Base-by-base conservation (phyloP, 345 rosid genomes). In the Salix udensis region DNA sequence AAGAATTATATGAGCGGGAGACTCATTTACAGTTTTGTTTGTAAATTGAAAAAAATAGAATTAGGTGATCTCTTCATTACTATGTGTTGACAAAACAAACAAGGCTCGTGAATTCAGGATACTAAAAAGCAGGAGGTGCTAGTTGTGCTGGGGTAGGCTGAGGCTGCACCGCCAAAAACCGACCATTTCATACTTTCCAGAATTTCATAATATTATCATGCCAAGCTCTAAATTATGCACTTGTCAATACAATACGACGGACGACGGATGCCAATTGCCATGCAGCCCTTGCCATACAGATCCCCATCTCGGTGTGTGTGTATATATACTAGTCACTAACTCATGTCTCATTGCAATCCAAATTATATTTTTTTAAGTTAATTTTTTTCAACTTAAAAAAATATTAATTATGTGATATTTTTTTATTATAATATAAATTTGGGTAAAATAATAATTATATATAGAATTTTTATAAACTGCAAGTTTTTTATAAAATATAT, bases 161-260 rank as follows among this genome's bases (percentile, higher is more conserved):
- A 39, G 76, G 74, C 77, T 73, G 80, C 83, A 79, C 78, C 80
- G 78, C 78, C 82, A 11, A 30, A 40, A 80, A 65, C 70, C 79
- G 81, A 60, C 79, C 53, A n/a, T 31, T 30, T 14, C 73, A 23
- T 10, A 18, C 67, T 67, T 78, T 77, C 68, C 50, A 8, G 44
- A 53, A 50, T 62, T 16, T 19, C 74, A 5, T 53, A 70, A 74
- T 76, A 74, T 76, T 30, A 76, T 70, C 39, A 58, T 58, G 19
- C 71, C 71, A 76, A 6, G 11, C 24, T 53, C 60, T 53, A 53
- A 53, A 53, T 7, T 2, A 21, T 64, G 67, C 15, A 18, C 36
- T 64, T 13, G 11, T 28, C 67, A 26, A 5, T 5, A 28, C 67
- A 28, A 1, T 26, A 24, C 21, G 9, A 58, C 64, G 9, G 12